These are phyloP conservation scores for Coemansia sp. DNA, from an alignment of 192 early-diverging fungal genomes.

Conservation along the genomic window DNA sequence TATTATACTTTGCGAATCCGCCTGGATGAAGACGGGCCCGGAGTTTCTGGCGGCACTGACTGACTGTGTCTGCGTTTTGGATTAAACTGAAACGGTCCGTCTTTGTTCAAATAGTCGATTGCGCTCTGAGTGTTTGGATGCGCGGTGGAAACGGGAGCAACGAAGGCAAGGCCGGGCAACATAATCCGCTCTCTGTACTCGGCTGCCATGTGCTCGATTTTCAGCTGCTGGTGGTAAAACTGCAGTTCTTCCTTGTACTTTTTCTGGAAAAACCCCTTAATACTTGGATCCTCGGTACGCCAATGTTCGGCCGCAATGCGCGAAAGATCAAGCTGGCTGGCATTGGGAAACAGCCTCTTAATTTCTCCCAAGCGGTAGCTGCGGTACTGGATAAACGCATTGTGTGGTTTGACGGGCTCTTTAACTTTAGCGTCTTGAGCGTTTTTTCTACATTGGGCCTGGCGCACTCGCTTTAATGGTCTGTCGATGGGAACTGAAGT, in stretches of 20 bases:
- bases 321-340: constrained; percentile 23
- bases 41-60: constrained; percentile 2
- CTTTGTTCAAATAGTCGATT: neutral
- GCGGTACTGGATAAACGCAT: constrained; percentile 37
- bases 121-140: neutral
- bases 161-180: neutral
- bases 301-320: constrained; percentile 31
- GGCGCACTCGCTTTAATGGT: neutral
- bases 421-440: neutral
- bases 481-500: constrained; percentile 5
- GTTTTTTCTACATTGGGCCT: neutral
- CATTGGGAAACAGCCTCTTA: constrained; percentile 10
- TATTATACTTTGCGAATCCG: neutral
- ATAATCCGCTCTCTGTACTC: neutral
- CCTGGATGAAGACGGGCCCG: neutral
- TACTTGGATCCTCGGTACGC: constrained; percentile 16
- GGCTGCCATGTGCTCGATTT: constrained; percentile 11
- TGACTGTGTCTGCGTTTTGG: constrained; percentile 11
- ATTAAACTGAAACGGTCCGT: neutral
- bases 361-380: constrained; percentile 12
- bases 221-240: constrained; percentile 18
- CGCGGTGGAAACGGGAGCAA: neutral
- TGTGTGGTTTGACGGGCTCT: constrained; percentile 17
- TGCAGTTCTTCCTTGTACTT: constrained; percentile 17
- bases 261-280: constrained; percentile 15